These are phyloP conservation scores for Boletus sp. DNA, from an alignment of 1,284 basidiomycete species.

Conservation along the genomic window DNA sequence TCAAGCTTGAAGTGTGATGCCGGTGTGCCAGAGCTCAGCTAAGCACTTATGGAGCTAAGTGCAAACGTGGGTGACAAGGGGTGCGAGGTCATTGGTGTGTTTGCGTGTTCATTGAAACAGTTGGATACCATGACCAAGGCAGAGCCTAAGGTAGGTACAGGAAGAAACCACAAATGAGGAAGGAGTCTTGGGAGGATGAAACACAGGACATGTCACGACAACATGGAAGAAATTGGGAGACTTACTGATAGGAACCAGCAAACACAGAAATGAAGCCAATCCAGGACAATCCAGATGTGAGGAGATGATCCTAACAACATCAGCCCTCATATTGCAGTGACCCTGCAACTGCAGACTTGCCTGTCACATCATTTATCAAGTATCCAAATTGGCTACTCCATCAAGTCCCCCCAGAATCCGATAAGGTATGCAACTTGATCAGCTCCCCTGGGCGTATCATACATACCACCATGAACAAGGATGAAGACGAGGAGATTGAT, in stretches of 20 bases:
- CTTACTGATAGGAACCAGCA: no score
- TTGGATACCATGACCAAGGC: not conserved
- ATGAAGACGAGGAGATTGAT: slow-evolving; percentile 81
- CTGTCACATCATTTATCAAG: slow-evolving; percentile 62
- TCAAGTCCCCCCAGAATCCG: no score
- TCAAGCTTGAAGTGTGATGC: not conserved
- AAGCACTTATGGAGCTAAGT: not conserved
- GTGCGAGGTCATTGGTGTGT: no score
- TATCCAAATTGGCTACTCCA: slow-evolving; percentile 74
- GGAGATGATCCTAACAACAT: no score
- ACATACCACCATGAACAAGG: slow-evolving; percentile 69
- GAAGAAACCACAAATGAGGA: not conserved
- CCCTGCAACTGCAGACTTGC: no score
- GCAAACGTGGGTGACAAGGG: no score
- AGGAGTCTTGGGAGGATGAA: not conserved
- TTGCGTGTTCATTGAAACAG: not conserved
- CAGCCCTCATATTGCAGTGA: no score
- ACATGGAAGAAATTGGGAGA: not conserved
- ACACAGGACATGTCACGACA: not conserved
- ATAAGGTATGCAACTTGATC: no score
- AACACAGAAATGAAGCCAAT: not conserved
- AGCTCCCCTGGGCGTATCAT: slow-evolving; percentile 34
- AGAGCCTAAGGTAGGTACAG: not conserved
- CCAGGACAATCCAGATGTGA: not conserved
- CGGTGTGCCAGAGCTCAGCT: not conserved